These are phyloP conservation scores for Leccinum boreale DNA, from an alignment of 768 basidiomycete species.

Conservation along the genomic window DNA sequence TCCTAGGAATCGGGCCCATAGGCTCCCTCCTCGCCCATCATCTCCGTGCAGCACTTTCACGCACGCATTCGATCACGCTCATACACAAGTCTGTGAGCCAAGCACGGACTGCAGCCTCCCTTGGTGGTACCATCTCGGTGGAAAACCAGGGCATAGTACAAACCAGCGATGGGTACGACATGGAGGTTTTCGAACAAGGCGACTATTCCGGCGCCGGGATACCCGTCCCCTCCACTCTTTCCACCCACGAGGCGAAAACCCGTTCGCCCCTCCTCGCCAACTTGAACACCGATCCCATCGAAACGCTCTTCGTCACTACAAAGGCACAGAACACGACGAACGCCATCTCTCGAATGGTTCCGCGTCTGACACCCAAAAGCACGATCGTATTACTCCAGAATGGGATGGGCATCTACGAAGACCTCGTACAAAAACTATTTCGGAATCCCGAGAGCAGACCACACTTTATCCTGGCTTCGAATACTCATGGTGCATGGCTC, in stretches of 20 bases:
- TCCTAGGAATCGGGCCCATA: conserved; percentile 79
- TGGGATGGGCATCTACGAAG: conserved; percentile 90
- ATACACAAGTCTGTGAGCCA: conserved; percentile 55
- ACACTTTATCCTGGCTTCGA: conserved; percentile 80
- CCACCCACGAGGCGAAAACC: conserved; percentile 11
- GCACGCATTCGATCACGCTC: conserved; percentile 56
- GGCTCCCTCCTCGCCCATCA: conserved; percentile 81
- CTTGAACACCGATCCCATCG: conserved; percentile 42
- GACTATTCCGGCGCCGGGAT: conserved; percentile 23
- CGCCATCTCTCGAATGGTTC: conserved; percentile 56
- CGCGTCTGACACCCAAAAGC: conserved; percentile 59
- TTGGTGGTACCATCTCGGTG: conserved; percentile 41
- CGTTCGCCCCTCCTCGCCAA: conserved; percentile 13
- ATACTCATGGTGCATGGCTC: conserved; percentile 74
- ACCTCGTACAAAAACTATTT: conserved; percentile 64
- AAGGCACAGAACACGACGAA: conserved; percentile 67
- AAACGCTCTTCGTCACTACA: conserved; percentile 78
- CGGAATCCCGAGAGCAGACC: conserved; percentile 71
- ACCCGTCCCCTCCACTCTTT: conserved; percentile 13
- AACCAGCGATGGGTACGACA: conserved; percentile 42
- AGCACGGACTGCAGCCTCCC: conserved; percentile 33
- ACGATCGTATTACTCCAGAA: conserved; percentile 94
- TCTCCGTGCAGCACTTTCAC: conserved; percentile 59
- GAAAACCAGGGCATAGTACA: conserved; percentile 47
- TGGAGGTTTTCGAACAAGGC: conserved; percentile 44